These are phyloP conservation scores for Linanthus parryae DNA, from an alignment of 148 eudicot genomes.

Conservation along the genomic window DNA sequence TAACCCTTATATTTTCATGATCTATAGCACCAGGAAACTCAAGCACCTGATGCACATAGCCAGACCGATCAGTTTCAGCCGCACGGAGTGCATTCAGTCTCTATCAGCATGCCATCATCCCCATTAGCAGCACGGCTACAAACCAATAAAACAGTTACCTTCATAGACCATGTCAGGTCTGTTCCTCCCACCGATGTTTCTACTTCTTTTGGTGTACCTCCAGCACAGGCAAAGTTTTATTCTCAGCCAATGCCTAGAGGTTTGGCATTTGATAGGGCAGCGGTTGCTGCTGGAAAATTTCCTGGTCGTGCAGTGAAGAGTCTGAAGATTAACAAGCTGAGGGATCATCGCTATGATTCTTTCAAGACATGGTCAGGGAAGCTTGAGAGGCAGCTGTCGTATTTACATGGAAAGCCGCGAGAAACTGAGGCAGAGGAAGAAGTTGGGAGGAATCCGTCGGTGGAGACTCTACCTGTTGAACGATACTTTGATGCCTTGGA, in stretches of 20 bases:
- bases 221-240: slow-evolving; percentile 22
- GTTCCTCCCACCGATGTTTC: slow-evolving; percentile 4
- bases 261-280: slow-evolving; percentile 18
- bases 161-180: slow-evolving; percentile 26
- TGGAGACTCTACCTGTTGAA: slow-evolving; percentile 50
- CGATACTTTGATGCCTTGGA: slow-evolving; percentile 84
- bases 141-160: slow-evolving; percentile 30
- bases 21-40: slow-evolving; percentile 26
- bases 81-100: slow-evolving; percentile 28
- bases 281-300: slow-evolving; percentile 17
- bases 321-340: slow-evolving; percentile 24
- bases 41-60: slow-evolving; percentile 9
- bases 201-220: slow-evolving; percentile 9
- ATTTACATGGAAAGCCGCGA: slow-evolving; percentile 43
- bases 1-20: slow-evolving; percentile 1
- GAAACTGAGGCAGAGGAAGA: slow-evolving; percentile 29
- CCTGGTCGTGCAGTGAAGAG: slow-evolving; percentile 19
- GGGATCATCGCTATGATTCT: slow-evolving; percentile 60
- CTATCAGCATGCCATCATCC: slow-evolving; percentile 75
- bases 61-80: slow-evolving; percentile 4
- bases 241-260: slow-evolving; percentile 64
- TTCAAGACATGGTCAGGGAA: slow-evolving; percentile 91
- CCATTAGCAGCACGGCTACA: slow-evolving; percentile 31
- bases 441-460: slow-evolving; percentile 14
- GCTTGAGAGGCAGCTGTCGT: slow-evolving; percentile 65